Evolutionary conservation across 2,329 filamentous ascomycete genomes (phyloP), one percentile per base, ranked within the genome.

Genomic region (Fusarium longipes): DNA sequence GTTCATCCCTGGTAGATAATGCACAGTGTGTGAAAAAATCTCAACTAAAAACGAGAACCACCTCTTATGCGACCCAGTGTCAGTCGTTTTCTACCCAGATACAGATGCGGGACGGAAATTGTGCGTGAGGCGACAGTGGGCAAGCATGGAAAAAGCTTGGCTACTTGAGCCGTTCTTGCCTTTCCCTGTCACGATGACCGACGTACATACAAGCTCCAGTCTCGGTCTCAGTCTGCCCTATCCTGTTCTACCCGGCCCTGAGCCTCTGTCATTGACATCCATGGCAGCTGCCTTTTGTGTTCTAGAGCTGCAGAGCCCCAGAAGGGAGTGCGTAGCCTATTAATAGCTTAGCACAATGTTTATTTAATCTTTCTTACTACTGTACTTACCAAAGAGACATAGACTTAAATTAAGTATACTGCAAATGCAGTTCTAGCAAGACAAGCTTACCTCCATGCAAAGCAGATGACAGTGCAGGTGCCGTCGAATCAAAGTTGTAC

Each of bases 1-100:
- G 65, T 32, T 50, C 33, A 27, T 49, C 52, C 39, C 53, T 40
- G 29, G 49, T 39, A 42, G 32, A 29, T 43, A 29, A 35, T 62
- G 45, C 48, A 69, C 67, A 69, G 67, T 69, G 67, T 59, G 67
- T 53, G 35, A 18, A 43, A 39, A 18, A 43, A 50, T 57, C 54
- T 12, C 20, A 29, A 42, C 56, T 55, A 40, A 43, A 27, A 27
- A 29, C 8, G 30, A 62, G 44, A n/a, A 47, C 65, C 65, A 68
- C 65, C 47, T 57, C 25, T 63, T 68, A 67, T 68, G 65, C 65
- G 65, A 57, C 60, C 65, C 61, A 68, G 65, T 57, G 55, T 60
- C 45, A 68, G 65, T 68, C 54, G 55, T 36, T 22, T 55, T 57
- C 60, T 61, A 45, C 47, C 52, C 39, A 64, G 47, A 36, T 49